Base-by-base conservation (phyloP, 768 basidiomycete genomes). In the Hypholoma sublateritium region DNA sequence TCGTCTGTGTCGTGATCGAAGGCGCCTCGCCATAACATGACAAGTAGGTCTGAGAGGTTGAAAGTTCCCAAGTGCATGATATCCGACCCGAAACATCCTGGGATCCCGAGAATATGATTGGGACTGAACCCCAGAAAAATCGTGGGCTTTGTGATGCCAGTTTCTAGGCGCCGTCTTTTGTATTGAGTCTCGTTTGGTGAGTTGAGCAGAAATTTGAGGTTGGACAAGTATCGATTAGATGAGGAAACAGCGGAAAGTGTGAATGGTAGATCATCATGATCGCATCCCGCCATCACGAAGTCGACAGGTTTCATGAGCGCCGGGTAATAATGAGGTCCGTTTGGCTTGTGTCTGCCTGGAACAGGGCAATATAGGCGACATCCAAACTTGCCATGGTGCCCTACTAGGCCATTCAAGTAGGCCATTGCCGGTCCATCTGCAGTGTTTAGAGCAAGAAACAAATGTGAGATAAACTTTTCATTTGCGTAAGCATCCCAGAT, bases 11-110 rank as follows among this genome's bases (percentile, higher is more conserved):
- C 50, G 25, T 41, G 47, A 46, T 70, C 50, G 9, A 32, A 9
- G 69, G 53, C 2, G 35, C 72, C 72, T 6, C 69, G 64, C 74
- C 74, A 76, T 1, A 78, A 64, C 0, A 55, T 39, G 39, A 77
- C 24, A 13, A 74, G 35, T 8, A 77, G 66, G 36, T 80, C 77
- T 1, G 70, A 45, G 2, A 78, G 21, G 60, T 80, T 81, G 9
- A 81, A 61, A 7, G 55, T 28, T 5, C 59, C 55, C 1, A 73
- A 62, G 58, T 80, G 78, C 76, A 79, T 78, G 11, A 73, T 53
- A 45, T 80, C 76, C 0, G 59, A 58, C 8, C 59, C 46, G 48
- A 75, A 78, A 24, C 67, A 68, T 0, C 51, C 47, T 46, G 51
- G 43, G 37, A 50, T 42, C 9, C 56, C 47, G 14, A 44, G 56